Evolutionary conservation across 2,329 filamentous ascomycete species (phyloP).

Genomic region (Calonectria ilicicola): DNA sequence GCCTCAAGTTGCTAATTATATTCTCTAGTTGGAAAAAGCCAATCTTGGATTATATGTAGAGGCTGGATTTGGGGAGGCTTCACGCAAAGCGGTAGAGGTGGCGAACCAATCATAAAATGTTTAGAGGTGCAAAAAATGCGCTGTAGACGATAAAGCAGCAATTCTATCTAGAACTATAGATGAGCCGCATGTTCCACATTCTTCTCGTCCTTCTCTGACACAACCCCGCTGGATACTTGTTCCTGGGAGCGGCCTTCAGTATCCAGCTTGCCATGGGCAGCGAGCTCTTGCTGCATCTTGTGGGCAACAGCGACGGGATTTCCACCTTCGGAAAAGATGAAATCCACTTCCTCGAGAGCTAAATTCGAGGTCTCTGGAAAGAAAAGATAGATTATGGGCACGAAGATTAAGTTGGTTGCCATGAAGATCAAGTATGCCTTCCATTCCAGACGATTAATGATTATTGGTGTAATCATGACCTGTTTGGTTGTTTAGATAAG

Average conservation of each 20-base stretch:
- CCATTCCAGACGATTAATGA: conserved; percentile 61
- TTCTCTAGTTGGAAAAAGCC: conserved; percentile 48
- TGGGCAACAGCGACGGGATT: conserved; percentile 26
- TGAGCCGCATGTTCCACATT: conserved; percentile 7
- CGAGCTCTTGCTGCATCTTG: conserved; percentile 26
- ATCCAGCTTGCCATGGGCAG: conserved; percentile 18
- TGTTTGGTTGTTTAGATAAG: conserved; percentile 23
- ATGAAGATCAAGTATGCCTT: conserved; percentile 66
- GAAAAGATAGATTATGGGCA: conserved; percentile 57
- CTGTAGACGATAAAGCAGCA: background rate
- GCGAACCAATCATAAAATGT: conserved; percentile 29
- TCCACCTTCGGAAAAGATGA: conserved; percentile 31
- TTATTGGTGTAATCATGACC: conserved; percentile 64
- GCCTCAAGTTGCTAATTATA: background rate
- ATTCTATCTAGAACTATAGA: background rate
- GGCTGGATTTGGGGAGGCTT: conserved; percentile 52
- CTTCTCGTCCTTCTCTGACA: background rate
- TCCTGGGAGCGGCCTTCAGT: conserved; percentile 1
- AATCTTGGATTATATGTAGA: conserved; percentile 52
- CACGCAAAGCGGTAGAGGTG: conserved; percentile 49
- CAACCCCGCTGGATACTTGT: background rate
- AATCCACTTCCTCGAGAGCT: conserved; percentile 64
- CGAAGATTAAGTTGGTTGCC: conserved; percentile 57
- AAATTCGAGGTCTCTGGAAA: conserved; percentile 66
- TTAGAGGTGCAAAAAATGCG: background rate